Evolutionary conservation across 257 asterid genomes (phyloP).

Genomic region (Solanum dulcamara): DNA sequence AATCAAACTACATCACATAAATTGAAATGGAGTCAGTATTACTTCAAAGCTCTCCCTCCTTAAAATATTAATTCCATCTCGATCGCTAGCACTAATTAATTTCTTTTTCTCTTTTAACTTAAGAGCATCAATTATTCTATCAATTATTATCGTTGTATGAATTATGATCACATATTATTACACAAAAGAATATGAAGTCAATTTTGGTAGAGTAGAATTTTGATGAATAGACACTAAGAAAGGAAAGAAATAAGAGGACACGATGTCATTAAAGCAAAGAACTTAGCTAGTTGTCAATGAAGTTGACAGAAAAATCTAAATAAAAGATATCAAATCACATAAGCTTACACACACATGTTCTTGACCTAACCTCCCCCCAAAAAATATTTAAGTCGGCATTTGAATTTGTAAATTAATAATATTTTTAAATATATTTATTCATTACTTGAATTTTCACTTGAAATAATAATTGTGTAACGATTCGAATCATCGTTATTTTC

Average conservation of each 20-base stretch:
- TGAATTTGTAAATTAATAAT: not conserved
- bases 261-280: not conserved
- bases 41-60: not conserved
- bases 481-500: no score
- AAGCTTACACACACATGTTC: not conserved
- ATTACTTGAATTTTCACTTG: no score
- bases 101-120: not conserved
- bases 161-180: no score
- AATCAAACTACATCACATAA: no score
- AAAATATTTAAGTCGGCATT: not conserved
- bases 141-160: not conserved
- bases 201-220: not conserved
- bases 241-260: not conserved
- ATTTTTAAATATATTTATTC: not conserved
- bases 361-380: not conserved
- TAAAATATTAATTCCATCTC: not conserved
- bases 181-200: not conserved
- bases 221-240: not conserved
- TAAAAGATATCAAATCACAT: not conserved
- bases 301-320: not conserved
- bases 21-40: no score
- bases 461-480: no score
- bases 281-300: not conserved
- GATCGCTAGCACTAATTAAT: not conserved
- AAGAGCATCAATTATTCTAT: not conserved